Evolutionary conservation across 2,329 filamentous ascomycete genomes (phyloP).

Genomic region (Hymenoscyphus fraxineus): DNA sequence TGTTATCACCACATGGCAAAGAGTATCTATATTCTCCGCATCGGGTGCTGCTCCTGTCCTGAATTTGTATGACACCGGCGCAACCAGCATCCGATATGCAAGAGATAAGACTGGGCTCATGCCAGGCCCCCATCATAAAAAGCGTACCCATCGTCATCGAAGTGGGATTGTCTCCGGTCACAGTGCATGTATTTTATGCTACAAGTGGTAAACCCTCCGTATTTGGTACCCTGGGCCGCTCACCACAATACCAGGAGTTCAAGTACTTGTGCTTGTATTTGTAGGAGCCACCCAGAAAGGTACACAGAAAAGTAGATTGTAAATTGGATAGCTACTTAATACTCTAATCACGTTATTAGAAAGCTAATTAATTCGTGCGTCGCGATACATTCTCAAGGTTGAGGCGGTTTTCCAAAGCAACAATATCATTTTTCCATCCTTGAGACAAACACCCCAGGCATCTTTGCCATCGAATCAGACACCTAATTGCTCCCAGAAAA

Average conservation of each 20-base stretch:
- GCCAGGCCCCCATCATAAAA: background rate
- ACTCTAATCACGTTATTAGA: no score
- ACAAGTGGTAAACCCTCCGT: background rate
- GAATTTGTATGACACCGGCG: background rate
- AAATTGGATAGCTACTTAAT: no score
- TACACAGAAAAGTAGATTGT: no score
- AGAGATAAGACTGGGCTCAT: background rate
- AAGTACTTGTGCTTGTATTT: no score
- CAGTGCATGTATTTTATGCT: background rate
- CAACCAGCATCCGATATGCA: background rate
- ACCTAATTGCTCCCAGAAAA: background rate
- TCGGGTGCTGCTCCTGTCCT: background rate
- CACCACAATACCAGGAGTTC: no score
- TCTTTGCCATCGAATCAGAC: background rate
- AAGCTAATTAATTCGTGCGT: no score
- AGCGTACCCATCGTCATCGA: background rate
- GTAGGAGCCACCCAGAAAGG: no score
- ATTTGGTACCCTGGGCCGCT: no score
- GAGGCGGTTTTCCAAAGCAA: no score
- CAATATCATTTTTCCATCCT: no score
- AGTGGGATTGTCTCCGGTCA: background rate
- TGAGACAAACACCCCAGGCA: no score
- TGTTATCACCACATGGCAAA: constrained; percentile 1
- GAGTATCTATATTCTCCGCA: background rate
- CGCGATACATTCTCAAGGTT: no score